Evolutionary conservation across 257 asterid genomes (phyloP).

Genomic region (Nicotiana attenuata): DNA sequence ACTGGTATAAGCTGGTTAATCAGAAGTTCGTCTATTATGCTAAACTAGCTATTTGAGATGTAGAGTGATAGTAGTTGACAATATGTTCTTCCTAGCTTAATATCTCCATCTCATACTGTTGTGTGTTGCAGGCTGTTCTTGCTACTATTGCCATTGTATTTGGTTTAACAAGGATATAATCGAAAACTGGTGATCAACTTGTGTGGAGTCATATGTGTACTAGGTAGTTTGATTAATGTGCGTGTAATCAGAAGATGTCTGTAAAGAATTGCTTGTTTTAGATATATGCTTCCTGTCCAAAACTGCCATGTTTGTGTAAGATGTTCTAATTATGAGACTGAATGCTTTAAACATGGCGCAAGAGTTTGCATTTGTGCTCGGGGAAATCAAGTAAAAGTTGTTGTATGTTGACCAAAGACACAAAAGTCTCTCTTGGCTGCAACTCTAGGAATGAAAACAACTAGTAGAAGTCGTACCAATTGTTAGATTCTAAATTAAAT

Average conservation of each 20-base stretch:
- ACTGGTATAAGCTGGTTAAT: background rate
- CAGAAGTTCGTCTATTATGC: background rate
- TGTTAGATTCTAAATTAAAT: background rate
- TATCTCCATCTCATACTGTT: background rate
- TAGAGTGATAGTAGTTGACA: background rate
- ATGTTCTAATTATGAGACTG: background rate
- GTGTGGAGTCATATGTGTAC: background rate
- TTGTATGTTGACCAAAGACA: background rate
- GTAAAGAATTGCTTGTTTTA: background rate
- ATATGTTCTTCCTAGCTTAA: background rate
- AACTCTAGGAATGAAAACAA: background rate
- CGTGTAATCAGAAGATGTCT: background rate
- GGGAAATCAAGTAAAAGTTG: background rate
- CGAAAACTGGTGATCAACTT: background rate
- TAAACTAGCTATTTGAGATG: background rate
- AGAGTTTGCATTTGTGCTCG: background rate
- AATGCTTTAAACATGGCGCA: background rate
- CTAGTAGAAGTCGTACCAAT: background rate
- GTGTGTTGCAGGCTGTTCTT: conserved; percentile 56
- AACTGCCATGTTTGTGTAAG: background rate
- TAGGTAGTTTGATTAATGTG: background rate
- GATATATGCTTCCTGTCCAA: background rate
- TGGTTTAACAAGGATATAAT: conserved; percentile 39
- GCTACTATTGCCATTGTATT: conserved; percentile 52
- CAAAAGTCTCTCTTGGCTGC: background rate